phyloP scores from a whole-genome alignment of 1,284 basidiomycete genomes.

The Austroboletus novae-zelandiae region DNA sequence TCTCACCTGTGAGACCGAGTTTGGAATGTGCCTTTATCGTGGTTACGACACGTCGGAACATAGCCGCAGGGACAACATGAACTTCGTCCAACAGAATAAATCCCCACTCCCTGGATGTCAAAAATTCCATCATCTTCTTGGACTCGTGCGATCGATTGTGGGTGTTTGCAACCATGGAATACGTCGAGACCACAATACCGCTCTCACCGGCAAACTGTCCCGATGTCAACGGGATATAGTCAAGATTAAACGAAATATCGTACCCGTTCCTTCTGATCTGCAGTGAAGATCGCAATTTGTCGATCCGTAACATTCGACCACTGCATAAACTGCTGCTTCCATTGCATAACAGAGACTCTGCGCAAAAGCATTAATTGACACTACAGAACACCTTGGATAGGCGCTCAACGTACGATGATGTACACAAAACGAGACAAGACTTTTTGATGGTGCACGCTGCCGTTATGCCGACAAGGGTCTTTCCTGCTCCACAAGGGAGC shows the following conservation, averaged over 20 bases:
- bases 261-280: slow-evolving; percentile 94
- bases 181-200: slow-evolving; percentile 95
- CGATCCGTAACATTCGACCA: slow-evolving; percentile 97
- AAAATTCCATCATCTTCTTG: slow-evolving; percentile 98
- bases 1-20: slow-evolving; percentile 84
- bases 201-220: slow-evolving; percentile 86
- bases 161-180: slow-evolving; percentile 98
- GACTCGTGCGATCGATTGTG: slow-evolving; percentile 95
- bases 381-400: background rate
- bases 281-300: slow-evolving; percentile 94
- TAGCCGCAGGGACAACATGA: slow-evolving; percentile 95
- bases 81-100: slow-evolving; percentile 96
- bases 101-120: slow-evolving; percentile 93
- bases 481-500: slow-evolving; percentile 96
- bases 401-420: slow-evolving; percentile 65
- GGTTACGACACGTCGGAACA: slow-evolving; percentile 94
- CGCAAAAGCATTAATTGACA: slow-evolving; percentile 5
- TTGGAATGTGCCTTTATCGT: slow-evolving; percentile 98
- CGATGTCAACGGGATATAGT: slow-evolving; percentile 1
- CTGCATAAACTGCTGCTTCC: slow-evolving; percentile 95
- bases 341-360: slow-evolving; percentile 96
- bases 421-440: slow-evolving; percentile 96
- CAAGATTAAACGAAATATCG: slow-evolving; percentile 14
- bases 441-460: slow-evolving; percentile 99
- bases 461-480: slow-evolving; percentile 98